These are phyloP conservation scores for Penicillium herquei DNA, from an alignment of 495 filamentous ascomycete species.

Conservation along the genomic window DNA sequence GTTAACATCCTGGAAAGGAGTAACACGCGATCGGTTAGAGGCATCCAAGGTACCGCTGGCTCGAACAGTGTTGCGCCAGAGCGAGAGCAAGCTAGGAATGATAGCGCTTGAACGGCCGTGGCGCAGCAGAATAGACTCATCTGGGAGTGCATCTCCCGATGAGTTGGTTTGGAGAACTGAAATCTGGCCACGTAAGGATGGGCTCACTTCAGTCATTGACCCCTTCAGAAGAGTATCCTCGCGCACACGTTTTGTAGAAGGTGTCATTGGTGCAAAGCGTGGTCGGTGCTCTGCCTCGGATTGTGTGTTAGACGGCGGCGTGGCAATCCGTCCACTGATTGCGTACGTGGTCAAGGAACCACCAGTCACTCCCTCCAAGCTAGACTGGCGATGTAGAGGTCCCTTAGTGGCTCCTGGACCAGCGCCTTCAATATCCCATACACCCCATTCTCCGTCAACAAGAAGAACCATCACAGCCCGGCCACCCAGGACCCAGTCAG, in stretches of 20 bases:
- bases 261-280: constrained; percentile 80
- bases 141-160: constrained; percentile 46
- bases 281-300: constrained; percentile 42
- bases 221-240: constrained; percentile 57
- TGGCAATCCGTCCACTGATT: constrained; percentile 64
- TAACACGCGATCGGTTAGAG: constrained; percentile 45
- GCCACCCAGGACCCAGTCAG: constrained; percentile 80
- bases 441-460: constrained; percentile 86
- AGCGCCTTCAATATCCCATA: constrained; percentile 82
- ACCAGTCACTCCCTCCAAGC: constrained; percentile 58
- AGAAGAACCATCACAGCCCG: constrained; percentile 73
- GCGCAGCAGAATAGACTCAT: constrained; percentile 68
- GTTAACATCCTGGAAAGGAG: constrained; percentile 48
- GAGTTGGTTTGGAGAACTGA: constrained; percentile 52
- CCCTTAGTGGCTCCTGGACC: constrained; percentile 52
- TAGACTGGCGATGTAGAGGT: constrained; percentile 55
- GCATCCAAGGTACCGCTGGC: constrained; percentile 56
- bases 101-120: constrained; percentile 60
- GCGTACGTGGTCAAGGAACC: constrained; percentile 66
- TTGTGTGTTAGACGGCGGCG: constrained; percentile 28
- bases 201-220: constrained; percentile 25
- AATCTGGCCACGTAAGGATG: constrained; percentile 60
- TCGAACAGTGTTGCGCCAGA: constrained; percentile 65
- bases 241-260: constrained; percentile 65
- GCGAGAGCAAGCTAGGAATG: constrained; percentile 62